phyloP scores from a whole-genome alignment of 805 yeast genomes.

The Saccharomycopsis guyanensis region DNA sequence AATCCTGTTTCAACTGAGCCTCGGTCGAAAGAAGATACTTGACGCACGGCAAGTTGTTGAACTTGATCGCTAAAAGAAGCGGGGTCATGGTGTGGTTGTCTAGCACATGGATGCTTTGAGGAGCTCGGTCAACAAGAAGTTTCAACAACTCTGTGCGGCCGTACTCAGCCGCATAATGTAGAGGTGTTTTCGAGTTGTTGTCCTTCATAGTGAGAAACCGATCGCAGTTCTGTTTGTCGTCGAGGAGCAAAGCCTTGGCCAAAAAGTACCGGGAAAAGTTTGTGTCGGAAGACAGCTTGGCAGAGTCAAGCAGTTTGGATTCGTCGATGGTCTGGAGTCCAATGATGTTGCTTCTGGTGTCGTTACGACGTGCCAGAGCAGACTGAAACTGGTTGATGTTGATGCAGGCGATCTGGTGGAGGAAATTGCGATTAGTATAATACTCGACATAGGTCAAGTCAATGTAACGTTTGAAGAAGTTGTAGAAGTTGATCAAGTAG shows the following conservation, averaged over 20 bases:
- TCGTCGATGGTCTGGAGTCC: slow-evolving; percentile 1
- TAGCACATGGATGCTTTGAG: slow-evolving; percentile 31
- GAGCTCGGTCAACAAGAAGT: slow-evolving; percentile 29
- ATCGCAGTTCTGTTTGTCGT: slow-evolving; percentile 7
- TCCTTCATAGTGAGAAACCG: slow-evolving; percentile 40
- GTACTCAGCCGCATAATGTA: slow-evolving; percentile 75
- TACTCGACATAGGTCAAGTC: slow-evolving; percentile 65
- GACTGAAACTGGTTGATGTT: neutral
- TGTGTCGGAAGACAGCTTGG: neutral
- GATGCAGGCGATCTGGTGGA: slow-evolving; percentile 55
- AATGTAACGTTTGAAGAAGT: slow-evolving; percentile 44
- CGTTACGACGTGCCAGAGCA: neutral
- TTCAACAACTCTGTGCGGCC: slow-evolving; percentile 40
- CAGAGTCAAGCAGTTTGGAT: neutral
- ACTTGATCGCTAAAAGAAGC: slow-evolving; percentile 66
- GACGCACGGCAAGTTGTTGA: slow-evolving; percentile 51
- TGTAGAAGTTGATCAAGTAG: slow-evolving; percentile 43
- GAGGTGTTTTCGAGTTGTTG: slow-evolving; percentile 68
- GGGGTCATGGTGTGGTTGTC: slow-evolving; percentile 82
- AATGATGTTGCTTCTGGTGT: slow-evolving; percentile 6
- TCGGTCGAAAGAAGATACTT: slow-evolving; percentile 37
- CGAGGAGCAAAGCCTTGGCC: slow-evolving; percentile 12
- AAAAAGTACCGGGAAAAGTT: slow-evolving; percentile 14
- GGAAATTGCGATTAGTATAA: slow-evolving; percentile 59
- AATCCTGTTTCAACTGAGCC: slow-evolving; percentile 23